Conservation (phyloP, 1,284 basidiomycete species). For the Coniferiporia weirii region DNA sequence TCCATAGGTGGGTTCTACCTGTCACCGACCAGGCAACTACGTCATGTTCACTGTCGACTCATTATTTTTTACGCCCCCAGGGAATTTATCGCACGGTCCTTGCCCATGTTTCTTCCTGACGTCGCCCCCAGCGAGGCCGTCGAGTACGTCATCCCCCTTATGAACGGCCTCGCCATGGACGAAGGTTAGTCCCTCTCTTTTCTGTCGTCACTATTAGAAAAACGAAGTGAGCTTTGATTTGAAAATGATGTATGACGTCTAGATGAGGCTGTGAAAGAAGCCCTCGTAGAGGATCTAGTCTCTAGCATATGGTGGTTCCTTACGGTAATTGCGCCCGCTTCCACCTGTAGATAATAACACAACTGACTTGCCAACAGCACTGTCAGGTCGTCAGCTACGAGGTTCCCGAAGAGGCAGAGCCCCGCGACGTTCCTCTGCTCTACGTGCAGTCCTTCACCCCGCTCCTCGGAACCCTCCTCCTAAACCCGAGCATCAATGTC, state of each 20-base stretch:
- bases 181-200: conserved; percentile 48
- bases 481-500: conserved; percentile 74
- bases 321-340: conserved; percentile 44
- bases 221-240: neutral
- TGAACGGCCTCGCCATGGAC: conserved; percentile 85
- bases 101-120: conserved; percentile 69
- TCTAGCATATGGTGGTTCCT: conserved; percentile 94
- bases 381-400: conserved; percentile 20
- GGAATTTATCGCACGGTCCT: conserved; percentile 78
- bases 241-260: conserved; percentile 13
- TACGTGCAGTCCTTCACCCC: conserved; percentile 87
- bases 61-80: conserved; percentile 25
- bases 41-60: neutral
- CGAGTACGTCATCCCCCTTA: conserved; percentile 89
- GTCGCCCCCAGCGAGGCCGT: conserved; percentile 86
- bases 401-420: conserved; percentile 23
- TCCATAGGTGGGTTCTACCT: conserved; percentile 50
- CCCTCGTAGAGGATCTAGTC: conserved; percentile 79
- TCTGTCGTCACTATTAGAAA: neutral
- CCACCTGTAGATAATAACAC: conserved; percentile 20
- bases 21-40: conserved; percentile 11
- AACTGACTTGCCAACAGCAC: conserved; percentile 16
- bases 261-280: conserved; percentile 92
- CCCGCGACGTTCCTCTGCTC: conserved; percentile 40
- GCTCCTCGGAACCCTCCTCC: conserved; percentile 82